Evolutionary conservation across 371 early-diverging fungal species (phyloP).

Genomic region (Syncephalastrum racemosum): DNA sequence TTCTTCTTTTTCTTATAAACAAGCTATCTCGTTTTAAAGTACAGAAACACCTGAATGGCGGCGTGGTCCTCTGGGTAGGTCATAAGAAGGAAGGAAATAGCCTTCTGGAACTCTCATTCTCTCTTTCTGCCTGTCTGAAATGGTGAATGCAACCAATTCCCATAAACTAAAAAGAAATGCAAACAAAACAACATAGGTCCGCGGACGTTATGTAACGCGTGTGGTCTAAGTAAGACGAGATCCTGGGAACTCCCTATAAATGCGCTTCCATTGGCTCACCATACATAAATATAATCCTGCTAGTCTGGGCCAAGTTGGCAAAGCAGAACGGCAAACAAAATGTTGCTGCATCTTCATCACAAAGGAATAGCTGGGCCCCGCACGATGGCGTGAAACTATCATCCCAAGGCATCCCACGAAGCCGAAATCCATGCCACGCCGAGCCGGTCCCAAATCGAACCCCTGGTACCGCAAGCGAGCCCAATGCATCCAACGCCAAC

Average conservation of each 20-base stretch:
- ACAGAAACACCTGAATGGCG: conserved; percentile 40
- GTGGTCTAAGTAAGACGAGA: conserved; percentile 28
- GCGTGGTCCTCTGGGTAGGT: conserved; percentile 32
- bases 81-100: neutral
- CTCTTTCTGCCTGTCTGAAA: too few species aligned
- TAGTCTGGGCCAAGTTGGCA: conserved; percentile 15
- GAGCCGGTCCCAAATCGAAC: too few species aligned
- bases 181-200: conserved; percentile 18
- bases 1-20: neutral
- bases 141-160: too few species aligned
- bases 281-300: conserved; percentile 16
- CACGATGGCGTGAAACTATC: too few species aligned
- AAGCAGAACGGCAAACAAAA: neutral
- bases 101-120: too few species aligned
- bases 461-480: too few species aligned
- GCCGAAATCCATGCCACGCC: too few species aligned
- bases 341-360: neutral
- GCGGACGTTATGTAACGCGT: conserved; percentile 39
- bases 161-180: too few species aligned
- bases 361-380: neutral
- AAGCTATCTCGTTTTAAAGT: conserved; percentile 11
- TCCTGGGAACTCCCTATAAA: neutral
- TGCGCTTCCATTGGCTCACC: neutral
- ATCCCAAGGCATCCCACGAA: too few species aligned
- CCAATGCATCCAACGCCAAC: conserved; percentile 5